Evolutionary conservation across 768 basidiomycete species (phyloP).

Genomic region (Boletellus ananiceps): DNA sequence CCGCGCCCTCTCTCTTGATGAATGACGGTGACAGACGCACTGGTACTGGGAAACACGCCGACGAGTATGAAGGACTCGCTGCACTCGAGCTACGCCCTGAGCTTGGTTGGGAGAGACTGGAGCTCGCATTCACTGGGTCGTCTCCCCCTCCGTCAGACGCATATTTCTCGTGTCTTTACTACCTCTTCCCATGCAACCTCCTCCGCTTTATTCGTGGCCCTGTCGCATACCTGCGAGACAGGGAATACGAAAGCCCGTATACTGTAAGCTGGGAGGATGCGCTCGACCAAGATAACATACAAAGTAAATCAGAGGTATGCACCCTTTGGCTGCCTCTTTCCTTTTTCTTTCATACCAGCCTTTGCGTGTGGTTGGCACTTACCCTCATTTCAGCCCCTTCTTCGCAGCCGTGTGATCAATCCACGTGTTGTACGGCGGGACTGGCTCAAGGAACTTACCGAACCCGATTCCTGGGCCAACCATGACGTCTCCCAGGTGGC

Average conservation of each 20-base stretch:
- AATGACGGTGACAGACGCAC: conserved; percentile 28
- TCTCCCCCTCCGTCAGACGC: conserved; percentile 55
- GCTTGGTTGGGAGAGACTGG: conserved; percentile 65
- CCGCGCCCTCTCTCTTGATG: conserved; percentile 30
- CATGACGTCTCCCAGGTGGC: conserved; percentile 59
- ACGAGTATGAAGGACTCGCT: conserved; percentile 33
- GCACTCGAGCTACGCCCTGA: conserved; percentile 47
- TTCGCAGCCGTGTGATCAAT: conserved; percentile 71
- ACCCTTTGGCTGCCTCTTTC: background rate
- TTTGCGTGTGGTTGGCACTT: background rate
- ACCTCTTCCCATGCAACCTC: conserved; percentile 87
- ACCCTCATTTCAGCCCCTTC: conserved; percentile 45
- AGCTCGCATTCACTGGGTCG: conserved; percentile 53
- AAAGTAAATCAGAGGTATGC: conserved; percentile 67
- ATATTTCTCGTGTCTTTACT: conserved; percentile 80
- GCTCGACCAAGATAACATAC: conserved; percentile 64
- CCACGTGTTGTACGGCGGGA: conserved; percentile 67
- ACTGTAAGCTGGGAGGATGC: conserved; percentile 66
- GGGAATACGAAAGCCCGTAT: conserved; percentile 52
- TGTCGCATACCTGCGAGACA: conserved; percentile 53
- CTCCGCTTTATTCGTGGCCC: conserved; percentile 75
- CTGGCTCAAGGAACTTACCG: conserved; percentile 56
- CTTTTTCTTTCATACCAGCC: background rate
- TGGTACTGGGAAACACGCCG: conserved; percentile 5
- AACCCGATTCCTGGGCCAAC: conserved; percentile 62